Evolutionary conservation across 1,284 basidiomycete species (phyloP), one percentile per base, ranked within the genome.

Genomic region (Sporisorium graminicola): DNA sequence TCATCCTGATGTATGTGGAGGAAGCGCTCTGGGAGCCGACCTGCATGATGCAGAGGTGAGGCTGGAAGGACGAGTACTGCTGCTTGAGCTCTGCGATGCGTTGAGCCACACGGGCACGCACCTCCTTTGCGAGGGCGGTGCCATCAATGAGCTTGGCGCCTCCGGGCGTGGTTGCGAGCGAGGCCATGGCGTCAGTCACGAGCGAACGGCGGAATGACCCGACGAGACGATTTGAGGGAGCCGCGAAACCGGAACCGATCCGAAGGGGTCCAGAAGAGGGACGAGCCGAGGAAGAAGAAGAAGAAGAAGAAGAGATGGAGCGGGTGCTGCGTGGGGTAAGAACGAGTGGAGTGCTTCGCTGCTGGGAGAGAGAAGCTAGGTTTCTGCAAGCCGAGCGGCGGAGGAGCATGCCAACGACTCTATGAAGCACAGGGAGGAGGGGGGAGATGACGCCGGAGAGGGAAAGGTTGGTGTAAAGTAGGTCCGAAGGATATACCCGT

Each of bases 1-100:
- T 99, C 96, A 98, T 98, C 84, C 94, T 94, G 77, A 99, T 92
- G 88, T 99, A 99, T 58, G 92, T 92, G 35, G 89, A 88, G 9
- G 95, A 98, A 85, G 98, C 96, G 43, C 94, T 91, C 74, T 93
- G 91, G 35, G 91, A 90, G 58, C 97, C 97, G 60, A 95, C 95
- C 87, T 99, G 97, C 63, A 99, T 90, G 87, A 99, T 95, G 82
- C 91, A 92, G 40, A 99, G 90, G 86, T 92, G 90, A 18, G 95
- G 93, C 82, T 92, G 90, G 88, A 99, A 98, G 47, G 92, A 92
- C 26, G 94, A 92, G 86, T 90, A 90, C 70, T 88, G 88, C 12
- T 89, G 51, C 46, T 75, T 72, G 65, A 81, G 59, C 62, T 72
- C 63, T 1, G 63, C 43, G 55, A 83, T 78, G 37, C 76, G 74